Percentiles rank a stretch among this genome's conserved stretches.
phyloP scores from a whole-genome alignment of 2,329 filamentous ascomycete species.

The Penicillium concentricum region DNA sequence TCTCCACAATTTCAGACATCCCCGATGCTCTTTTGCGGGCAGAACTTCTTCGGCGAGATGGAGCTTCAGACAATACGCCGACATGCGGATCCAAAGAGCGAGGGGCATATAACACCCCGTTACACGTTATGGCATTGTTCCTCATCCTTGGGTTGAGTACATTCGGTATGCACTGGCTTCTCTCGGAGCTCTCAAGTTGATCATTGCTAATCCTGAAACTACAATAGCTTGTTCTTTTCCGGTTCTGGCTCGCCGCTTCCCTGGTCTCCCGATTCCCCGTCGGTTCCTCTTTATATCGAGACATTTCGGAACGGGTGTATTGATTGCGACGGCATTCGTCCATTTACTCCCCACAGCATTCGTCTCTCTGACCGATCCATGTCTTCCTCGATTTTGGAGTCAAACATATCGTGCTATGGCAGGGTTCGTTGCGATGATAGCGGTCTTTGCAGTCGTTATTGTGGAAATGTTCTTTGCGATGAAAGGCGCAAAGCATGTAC shows the following conservation, averaged over 20 bases:
- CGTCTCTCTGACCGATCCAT: conserved; percentile 59
- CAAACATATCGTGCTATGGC: conserved; percentile 75
- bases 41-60: conserved; percentile 32
- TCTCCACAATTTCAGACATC: conserved; percentile 29
- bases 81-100: conserved; percentile 37
- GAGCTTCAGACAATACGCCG: conserved; percentile 23
- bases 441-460: conserved; percentile 76
- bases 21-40: conserved; percentile 34
- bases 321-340: conserved; percentile 59
- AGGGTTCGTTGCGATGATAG: conserved; percentile 77
- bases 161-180: conserved; percentile 33
- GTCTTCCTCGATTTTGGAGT: conserved; percentile 76
- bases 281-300: conserved; percentile 59
- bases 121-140: conserved; percentile 67
- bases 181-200: not conserved
- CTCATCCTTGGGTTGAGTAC: conserved; percentile 60
- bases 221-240: conserved; percentile 59
- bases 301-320: conserved; percentile 58
- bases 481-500: conserved; percentile 60
- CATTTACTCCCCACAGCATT: conserved; percentile 64
- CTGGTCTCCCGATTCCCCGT: conserved; percentile 58
- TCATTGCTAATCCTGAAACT: conserved; percentile 9
- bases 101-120: conserved; percentile 60
- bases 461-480: conserved; percentile 89
- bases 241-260: conserved; percentile 59